A percentile compares a stretch with the other conserved stretches of the same genome.
These are phyloP conservation scores for Echites panduratus DNA, from an alignment of 257 asterid species.

Conservation along the genomic window DNA sequence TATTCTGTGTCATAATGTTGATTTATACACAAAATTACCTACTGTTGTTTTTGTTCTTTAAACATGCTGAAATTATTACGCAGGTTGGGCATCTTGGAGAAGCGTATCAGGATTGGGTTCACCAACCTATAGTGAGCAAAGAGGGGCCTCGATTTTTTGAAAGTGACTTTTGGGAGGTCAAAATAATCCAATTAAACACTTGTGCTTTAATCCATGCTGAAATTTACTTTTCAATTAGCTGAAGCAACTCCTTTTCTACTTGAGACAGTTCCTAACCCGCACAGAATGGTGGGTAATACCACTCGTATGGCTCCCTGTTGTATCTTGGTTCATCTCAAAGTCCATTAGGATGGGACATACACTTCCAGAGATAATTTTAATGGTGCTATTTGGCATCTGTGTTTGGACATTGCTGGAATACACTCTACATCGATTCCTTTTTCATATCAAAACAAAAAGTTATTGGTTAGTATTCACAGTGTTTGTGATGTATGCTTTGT, in stretches of 20 bases:
- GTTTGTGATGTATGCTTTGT: background rate
- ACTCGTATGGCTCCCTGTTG: constrained; percentile 78
- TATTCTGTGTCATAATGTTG: background rate
- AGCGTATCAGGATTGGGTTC: constrained; percentile 89
- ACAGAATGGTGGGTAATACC: constrained; percentile 84
- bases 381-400: constrained; percentile 44
- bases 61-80: background rate
- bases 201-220: background rate
- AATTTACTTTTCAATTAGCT: background rate
- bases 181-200: background rate
- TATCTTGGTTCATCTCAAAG: constrained; percentile 43
- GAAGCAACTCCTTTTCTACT: constrained; percentile 13
- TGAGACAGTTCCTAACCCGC: constrained; percentile 63
- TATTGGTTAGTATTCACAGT: constrained; percentile 28
- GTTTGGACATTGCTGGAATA: constrained; percentile 43
- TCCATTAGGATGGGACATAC: constrained; percentile 44
- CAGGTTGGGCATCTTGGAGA: constrained; percentile 97
- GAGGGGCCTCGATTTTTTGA: constrained; percentile 87
- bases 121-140: constrained; percentile 81
- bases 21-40: background rate
- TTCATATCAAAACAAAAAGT: constrained; percentile 33
- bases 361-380: constrained; percentile 33
- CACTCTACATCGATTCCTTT: constrained; percentile 38
- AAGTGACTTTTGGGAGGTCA: constrained; percentile 81
- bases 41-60: background rate